Evolutionary conservation across 129 eudicot species (phyloP).

Genomic region (Kitagawia praeruptora): DNA sequence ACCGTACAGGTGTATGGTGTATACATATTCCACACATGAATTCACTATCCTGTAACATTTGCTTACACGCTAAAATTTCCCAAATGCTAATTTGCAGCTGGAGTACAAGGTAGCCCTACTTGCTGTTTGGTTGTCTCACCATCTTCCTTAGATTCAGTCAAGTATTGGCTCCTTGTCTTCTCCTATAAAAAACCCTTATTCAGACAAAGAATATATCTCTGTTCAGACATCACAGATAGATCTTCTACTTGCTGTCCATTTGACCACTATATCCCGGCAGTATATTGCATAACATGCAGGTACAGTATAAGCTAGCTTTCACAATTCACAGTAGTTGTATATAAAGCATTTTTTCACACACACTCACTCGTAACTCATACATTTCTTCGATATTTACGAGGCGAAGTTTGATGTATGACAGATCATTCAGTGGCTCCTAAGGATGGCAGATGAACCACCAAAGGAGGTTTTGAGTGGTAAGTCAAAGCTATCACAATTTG

Average conservation of each 20-base stretch:
- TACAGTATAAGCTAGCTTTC: conserved; percentile 31
- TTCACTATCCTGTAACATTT: background rate
- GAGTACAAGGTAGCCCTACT: conserved; percentile 16
- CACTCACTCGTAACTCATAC: background rate
- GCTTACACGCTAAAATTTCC: background rate
- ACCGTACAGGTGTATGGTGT: conserved; percentile 15
- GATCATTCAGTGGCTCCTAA: conserved; percentile 47
- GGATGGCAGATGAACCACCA: conserved; percentile 29
- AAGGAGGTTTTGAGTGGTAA: conserved; percentile 17
- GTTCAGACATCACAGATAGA: conserved; percentile 62
- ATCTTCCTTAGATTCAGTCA: conserved; percentile 28
- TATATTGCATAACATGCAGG: conserved; percentile 36
- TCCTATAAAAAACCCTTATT: conserved; percentile 7
- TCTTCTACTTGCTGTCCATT: conserved; percentile 56
- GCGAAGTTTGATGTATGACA: conserved; percentile 32
- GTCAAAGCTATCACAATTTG: background rate
- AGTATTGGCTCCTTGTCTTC: conserved; percentile 15
- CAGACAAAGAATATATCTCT: conserved; percentile 34
- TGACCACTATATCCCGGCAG: conserved; percentile 20
- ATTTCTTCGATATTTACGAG: conserved; percentile 17
- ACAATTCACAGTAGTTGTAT: conserved; percentile 19
- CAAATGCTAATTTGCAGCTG: background rate
- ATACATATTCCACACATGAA: conserved; percentile 16
- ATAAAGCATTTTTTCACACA: conserved; percentile 4
- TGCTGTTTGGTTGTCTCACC: conserved; percentile 42